Evolutionary conservation across 2,329 filamentous ascomycete species (phyloP).

Genomic region (Lasiodiplodia hormozganensis): DNA sequence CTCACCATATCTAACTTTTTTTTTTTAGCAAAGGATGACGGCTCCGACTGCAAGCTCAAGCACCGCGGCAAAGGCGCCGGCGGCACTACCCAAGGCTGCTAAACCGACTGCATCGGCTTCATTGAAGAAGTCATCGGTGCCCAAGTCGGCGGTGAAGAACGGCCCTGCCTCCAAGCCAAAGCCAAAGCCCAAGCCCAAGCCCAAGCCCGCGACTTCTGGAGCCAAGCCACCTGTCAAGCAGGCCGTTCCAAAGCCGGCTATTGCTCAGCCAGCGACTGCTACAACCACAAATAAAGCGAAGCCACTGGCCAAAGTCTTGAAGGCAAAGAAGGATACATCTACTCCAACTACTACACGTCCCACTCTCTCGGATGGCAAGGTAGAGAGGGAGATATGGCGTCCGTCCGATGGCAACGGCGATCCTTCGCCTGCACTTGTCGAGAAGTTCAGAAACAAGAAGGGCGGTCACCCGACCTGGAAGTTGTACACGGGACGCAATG

Average conservation of each 20-base stretch:
- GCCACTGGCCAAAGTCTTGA: not conserved
- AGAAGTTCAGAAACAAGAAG: slow-evolving; percentile 33
- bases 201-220: not conserved
- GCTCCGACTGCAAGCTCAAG: not conserved
- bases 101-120: not conserved
- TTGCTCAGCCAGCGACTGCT: not conserved
- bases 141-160: not conserved
- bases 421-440: slow-evolving; percentile 37
- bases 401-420: slow-evolving; percentile 48
- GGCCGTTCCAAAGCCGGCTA: not conserved
- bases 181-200: not conserved
- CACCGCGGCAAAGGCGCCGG: not conserved
- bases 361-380: slow-evolving; percentile 37
- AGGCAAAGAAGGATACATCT: not conserved
- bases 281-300: not conserved
- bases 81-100: not conserved
- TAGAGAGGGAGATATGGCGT: slow-evolving; percentile 47
- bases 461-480: slow-evolving; percentile 49
- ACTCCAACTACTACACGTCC: not conserved
- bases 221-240: too few relatives aligned
- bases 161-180: not conserved
- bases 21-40: not conserved
- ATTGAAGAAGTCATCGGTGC: not conserved
- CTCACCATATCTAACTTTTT: not conserved
- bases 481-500: slow-evolving; percentile 43